Conservation (phyloP, 768 basidiomycete genomes). For the Steccherinum ochraceum region DNA sequence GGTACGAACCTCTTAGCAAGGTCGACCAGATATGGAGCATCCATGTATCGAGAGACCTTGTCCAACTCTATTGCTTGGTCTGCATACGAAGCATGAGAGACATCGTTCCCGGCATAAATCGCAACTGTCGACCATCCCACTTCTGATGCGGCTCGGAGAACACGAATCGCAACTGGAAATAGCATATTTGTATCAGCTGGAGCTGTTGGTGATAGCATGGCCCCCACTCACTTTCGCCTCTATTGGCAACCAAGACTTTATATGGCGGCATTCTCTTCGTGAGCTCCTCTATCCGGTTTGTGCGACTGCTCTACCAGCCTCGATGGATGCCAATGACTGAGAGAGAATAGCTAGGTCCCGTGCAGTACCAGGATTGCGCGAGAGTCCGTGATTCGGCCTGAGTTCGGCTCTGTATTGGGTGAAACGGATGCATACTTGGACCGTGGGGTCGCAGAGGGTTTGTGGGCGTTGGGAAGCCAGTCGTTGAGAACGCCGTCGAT, state of each 20-base stretch:
- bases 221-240: slow-evolving; percentile 28
- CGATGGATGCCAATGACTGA: no score
- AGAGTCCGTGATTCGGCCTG: no score
- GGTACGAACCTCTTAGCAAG: slow-evolving; percentile 8
- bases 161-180: slow-evolving; percentile 22
- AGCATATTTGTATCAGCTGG: background rate
- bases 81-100: slow-evolving; percentile 19
- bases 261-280: slow-evolving; percentile 5
- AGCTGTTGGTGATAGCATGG: background rate
- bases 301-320: no score
- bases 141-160: slow-evolving; percentile 21
- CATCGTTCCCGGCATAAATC: slow-evolving; percentile 22
- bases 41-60: slow-evolving; percentile 13
- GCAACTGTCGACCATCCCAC: slow-evolving; percentile 24
- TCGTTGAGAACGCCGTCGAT: no score
- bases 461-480: no score
- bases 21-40: slow-evolving; percentile 16
- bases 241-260: slow-evolving; percentile 26
- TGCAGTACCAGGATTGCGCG: no score
- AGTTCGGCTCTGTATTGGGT: no score
- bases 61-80: slow-evolving; percentile 17
- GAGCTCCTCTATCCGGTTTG: background rate
- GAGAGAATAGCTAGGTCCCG: no score
- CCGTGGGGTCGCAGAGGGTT: no score
- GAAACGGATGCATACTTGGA: no score